phyloP scores from a whole-genome alignment of 2,329 filamentous ascomycete species.

The Fusarium albidum region DNA sequence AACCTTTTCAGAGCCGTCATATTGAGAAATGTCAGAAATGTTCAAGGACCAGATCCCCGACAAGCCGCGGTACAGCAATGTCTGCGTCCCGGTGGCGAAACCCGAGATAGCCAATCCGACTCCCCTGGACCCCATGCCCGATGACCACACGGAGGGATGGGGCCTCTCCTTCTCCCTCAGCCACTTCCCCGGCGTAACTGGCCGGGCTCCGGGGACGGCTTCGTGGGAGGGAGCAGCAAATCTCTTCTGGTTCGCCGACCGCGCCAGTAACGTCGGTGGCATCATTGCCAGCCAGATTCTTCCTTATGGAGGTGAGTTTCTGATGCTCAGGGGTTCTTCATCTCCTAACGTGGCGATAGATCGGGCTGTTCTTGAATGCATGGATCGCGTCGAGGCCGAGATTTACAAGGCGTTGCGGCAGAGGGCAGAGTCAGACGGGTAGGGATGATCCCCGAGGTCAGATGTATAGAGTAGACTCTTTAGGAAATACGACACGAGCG shows the following conservation, averaged over 20 bases:
- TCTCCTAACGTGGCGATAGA: not conserved
- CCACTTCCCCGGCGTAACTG: conserved; percentile 3
- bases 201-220: conserved; percentile 4
- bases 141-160: conserved; percentile 19
- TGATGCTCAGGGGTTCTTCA: not conserved
- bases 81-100: conserved; percentile 1
- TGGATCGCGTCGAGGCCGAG: not conserved
- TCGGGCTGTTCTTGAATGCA: not conserved
- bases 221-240: conserved; percentile 18
- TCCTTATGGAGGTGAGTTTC: conserved; percentile 15
- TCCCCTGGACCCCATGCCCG: conserved; percentile 1
- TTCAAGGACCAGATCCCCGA: conserved; percentile 21
- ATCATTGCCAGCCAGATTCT: conserved; percentile 14
- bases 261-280: conserved; percentile 4
- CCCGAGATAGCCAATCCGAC: conserved; percentile 4
- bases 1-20: not conserved
- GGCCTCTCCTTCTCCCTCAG: conserved; percentile 17
- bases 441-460: too few relatives aligned
- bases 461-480: too few relatives aligned
- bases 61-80: conserved; percentile 4
- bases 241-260: conserved; percentile 21
- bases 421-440: too few relatives aligned
- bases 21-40: conserved; percentile 1
- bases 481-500: too few relatives aligned
- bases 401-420: not conserved